Conservation (phyloP, 345 rosid genomes). For the Linum usitatissimum region DNA sequence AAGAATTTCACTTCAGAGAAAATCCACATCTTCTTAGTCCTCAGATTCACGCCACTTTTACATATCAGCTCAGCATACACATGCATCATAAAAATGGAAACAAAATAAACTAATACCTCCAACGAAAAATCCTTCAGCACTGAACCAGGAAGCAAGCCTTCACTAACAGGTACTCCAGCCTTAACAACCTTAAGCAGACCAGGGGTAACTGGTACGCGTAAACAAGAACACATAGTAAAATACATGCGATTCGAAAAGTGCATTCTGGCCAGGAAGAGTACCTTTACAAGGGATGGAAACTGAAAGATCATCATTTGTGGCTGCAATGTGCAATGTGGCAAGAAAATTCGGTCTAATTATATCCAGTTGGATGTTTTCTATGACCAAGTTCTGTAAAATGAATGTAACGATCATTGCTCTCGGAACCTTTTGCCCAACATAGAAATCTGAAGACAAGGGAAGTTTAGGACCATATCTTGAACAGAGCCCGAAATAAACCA, state of each 20-base stretch:
- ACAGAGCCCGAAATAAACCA: neutral
- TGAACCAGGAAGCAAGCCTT: conserved; percentile 37
- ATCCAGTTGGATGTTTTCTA: conserved; percentile 36
- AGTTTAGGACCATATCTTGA: neutral
- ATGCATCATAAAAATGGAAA: neutral
- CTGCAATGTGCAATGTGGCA: conserved; percentile 22
- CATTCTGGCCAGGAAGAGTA: conserved; percentile 12
- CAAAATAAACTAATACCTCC: conserved; percentile 35
- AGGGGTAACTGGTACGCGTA: conserved; percentile 37
- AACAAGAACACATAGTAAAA: conserved; percentile 1
- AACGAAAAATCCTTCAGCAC: conserved; percentile 32
- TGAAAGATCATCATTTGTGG: conserved; percentile 20
- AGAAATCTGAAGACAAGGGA: conserved; percentile 2
- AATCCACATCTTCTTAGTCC: too few relatives aligned
- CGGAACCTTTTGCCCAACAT: neutral
- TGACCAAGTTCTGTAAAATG: conserved; percentile 29
- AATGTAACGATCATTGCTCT: too few relatives aligned
- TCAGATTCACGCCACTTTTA: too few relatives aligned
- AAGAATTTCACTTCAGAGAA: too few relatives aligned
- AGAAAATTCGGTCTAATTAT: conserved; percentile 33
- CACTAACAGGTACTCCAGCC: conserved; percentile 18
- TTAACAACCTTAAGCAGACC: conserved; percentile 28
- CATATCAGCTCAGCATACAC: too few relatives aligned
- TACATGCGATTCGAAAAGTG: neutral
- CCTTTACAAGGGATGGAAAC: conserved; percentile 46